A percentile compares a stretch with the other conserved stretches of the same genome.
phyloP scores from a whole-genome alignment of 768 basidiomycete species.

The Tylopilus felleus region DNA sequence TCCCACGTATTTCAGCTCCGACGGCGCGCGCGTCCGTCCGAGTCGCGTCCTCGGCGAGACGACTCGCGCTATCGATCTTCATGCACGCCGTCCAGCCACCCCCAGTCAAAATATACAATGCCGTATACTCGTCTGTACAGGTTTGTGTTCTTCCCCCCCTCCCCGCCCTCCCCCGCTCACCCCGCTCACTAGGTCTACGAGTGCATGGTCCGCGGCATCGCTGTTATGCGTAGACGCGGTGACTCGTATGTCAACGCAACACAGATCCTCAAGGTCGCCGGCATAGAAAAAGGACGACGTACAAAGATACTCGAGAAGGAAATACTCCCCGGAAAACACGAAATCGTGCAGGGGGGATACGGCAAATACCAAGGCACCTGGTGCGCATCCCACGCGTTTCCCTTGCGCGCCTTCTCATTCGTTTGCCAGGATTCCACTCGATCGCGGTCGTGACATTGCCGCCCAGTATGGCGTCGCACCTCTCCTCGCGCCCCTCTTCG shows the following conservation, averaged over 20 bases:
- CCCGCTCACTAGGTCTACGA: constrained; percentile 71
- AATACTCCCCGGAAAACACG: constrained; percentile 90
- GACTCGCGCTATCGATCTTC: constrained; percentile 19
- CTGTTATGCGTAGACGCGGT: constrained; percentile 93
- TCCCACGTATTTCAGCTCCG: constrained; percentile 34
- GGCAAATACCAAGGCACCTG: constrained; percentile 99
- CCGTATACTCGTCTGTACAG: constrained; percentile 89
- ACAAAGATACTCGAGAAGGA: constrained; percentile 98
- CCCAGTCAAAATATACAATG: constrained; percentile 86
- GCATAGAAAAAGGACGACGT: constrained; percentile 92
- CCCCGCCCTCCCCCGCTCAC: background rate
- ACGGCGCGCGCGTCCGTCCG: constrained; percentile 29
- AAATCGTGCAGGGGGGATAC: constrained; percentile 98
- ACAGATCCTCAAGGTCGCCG: constrained; percentile 98
- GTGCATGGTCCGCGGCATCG: constrained; percentile 97
- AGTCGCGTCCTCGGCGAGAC: constrained; percentile 27
- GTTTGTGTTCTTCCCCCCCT: constrained; percentile 30
- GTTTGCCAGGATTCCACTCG: constrained; percentile 83
- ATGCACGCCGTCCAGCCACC: constrained; percentile 41
- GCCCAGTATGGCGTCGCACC: constrained; percentile 88
- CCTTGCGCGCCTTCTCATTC: constrained; percentile 8
- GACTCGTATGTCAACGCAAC: constrained; percentile 99
- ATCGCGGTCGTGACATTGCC: constrained; percentile 90
- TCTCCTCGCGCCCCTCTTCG: constrained; percentile 86
- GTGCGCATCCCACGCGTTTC: constrained; percentile 43